Conservation (phyloP, 179 eudicot species). For the Gypsophila paniculata region DNA sequence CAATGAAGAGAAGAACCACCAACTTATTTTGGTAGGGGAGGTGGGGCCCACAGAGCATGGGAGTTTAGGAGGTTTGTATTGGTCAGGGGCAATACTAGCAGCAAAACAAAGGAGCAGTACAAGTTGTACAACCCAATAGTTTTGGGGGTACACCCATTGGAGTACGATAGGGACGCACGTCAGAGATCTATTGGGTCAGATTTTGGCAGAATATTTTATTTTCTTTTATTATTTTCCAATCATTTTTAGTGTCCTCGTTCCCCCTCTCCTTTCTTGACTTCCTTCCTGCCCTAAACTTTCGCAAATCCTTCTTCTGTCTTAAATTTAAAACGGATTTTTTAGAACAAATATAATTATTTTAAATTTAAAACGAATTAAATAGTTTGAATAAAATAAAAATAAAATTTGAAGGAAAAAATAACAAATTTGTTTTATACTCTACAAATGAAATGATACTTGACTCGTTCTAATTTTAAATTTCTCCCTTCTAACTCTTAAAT, state of each 20-base stretch:
- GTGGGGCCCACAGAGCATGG: slow-evolving; percentile 28
- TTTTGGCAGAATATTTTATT: slow-evolving; percentile 4
- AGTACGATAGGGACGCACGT: slow-evolving; percentile 26
- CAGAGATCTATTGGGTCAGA: slow-evolving; percentile 28
- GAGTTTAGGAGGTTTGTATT: slow-evolving; percentile 9
- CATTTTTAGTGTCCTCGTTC: slow-evolving; percentile 22
- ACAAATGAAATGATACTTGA: no score
- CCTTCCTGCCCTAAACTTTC: no score
- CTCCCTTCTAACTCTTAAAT: no score
- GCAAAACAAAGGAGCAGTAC: not conserved
- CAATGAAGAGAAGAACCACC: slow-evolving; percentile 4
- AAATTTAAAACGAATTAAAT: no score
- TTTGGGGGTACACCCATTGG: slow-evolving; percentile 21
- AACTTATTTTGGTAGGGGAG: not conserved
- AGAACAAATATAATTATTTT: no score
- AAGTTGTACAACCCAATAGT: slow-evolving; percentile 3
- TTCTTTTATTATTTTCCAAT: slow-evolving; percentile 21
- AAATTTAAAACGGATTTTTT: no score
- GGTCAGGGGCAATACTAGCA: slow-evolving; percentile 11
- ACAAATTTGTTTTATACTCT: no score
- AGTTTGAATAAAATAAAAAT: no score
- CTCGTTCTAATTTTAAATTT: no score
- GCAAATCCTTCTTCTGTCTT: no score
- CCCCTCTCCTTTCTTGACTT: no score
- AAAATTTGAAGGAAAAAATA: no score